Conservation (phyloP, 768 basidiomycete genomes). For the Pholiota microspora region DNA sequence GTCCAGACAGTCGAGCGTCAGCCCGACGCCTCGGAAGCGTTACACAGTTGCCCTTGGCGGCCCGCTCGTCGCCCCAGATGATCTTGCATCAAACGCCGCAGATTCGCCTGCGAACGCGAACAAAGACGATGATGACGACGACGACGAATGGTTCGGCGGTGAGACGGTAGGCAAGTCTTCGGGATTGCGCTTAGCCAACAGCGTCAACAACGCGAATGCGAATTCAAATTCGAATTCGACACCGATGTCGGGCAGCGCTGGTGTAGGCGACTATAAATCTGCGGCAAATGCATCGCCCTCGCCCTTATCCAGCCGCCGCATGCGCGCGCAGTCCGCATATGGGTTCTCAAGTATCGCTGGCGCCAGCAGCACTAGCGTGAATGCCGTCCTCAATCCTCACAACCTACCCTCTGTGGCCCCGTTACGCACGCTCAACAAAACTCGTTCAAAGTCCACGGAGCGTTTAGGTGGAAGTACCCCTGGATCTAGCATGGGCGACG, state of each 20-base stretch:
- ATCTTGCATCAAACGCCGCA: conserved; percentile 22
- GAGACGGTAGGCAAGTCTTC: conserved; percentile 19
- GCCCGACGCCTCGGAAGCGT: conserved; percentile 77
- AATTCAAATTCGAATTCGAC: conserved; percentile 6
- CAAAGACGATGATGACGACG: conserved; percentile 33
- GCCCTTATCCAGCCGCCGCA: conserved; percentile 18
- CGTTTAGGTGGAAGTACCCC: conserved; percentile 24
- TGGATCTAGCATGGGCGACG: conserved; percentile 22
- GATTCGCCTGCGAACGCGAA: conserved; percentile 1
- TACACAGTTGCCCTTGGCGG: conserved; percentile 86
- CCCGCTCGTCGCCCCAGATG: conserved; percentile 47
- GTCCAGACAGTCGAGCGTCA: conserved; percentile 53
- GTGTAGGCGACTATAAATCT: conserved; percentile 24
- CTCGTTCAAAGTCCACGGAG: conserved; percentile 42
- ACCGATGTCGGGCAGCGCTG: conserved; percentile 17
- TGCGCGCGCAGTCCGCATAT: conserved; percentile 60
- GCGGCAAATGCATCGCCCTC: conserved; percentile 17
- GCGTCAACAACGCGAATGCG: conserved; percentile 38
- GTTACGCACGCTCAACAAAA: conserved; percentile 26
- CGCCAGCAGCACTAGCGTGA: conserved; percentile 23
- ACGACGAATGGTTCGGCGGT: conserved; percentile 28
- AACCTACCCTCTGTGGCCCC: conserved; percentile 29
- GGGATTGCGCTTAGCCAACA: background rate
- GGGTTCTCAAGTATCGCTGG: conserved; percentile 37
- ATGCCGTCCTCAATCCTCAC: conserved; percentile 6